phyloP scores from a whole-genome alignment of 805 yeast genomes.

The Wickerhamiella occidentalis region DNA sequence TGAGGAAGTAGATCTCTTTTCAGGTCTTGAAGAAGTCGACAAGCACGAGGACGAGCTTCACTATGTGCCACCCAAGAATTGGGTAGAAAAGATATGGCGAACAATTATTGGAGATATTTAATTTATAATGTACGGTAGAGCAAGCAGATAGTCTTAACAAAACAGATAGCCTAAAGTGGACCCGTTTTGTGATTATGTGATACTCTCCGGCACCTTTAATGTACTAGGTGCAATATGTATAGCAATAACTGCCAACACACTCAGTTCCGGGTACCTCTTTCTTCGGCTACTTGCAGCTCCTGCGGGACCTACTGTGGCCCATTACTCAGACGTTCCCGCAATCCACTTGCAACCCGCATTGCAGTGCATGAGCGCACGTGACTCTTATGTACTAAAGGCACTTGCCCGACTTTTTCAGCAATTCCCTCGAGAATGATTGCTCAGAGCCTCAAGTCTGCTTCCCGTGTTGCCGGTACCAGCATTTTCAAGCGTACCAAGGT shows the following conservation, averaged over 20 bases:
- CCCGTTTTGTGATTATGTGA: too few species aligned
- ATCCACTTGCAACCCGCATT: neutral
- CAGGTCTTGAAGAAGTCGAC: slow-evolving; percentile 49
- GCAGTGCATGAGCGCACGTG: neutral
- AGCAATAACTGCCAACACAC: too few species aligned
- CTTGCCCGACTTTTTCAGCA: neutral
- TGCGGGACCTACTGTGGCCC: too few species aligned
- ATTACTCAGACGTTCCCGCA: too few species aligned
- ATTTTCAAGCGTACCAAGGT: slow-evolving; percentile 43
- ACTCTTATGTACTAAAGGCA: neutral
- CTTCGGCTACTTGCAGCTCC: too few species aligned
- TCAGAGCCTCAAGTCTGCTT: neutral
- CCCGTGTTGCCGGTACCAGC: neutral
- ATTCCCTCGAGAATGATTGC: neutral
- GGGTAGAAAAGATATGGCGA: slow-evolving; percentile 39
- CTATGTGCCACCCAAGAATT: slow-evolving; percentile 32
- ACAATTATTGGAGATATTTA: slow-evolving; percentile 10
- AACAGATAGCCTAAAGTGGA: too few species aligned
- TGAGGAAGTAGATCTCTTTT: slow-evolving; percentile 41
- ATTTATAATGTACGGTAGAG: too few species aligned
- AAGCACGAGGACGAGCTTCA: slow-evolving; percentile 35
- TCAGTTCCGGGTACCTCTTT: too few species aligned
- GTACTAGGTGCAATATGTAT: too few species aligned
- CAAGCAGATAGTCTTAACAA: too few species aligned
- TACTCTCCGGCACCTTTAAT: too few species aligned